phyloP scores from a whole-genome alignment of 148 eudicot species.

The Cornus controversa region DNA sequence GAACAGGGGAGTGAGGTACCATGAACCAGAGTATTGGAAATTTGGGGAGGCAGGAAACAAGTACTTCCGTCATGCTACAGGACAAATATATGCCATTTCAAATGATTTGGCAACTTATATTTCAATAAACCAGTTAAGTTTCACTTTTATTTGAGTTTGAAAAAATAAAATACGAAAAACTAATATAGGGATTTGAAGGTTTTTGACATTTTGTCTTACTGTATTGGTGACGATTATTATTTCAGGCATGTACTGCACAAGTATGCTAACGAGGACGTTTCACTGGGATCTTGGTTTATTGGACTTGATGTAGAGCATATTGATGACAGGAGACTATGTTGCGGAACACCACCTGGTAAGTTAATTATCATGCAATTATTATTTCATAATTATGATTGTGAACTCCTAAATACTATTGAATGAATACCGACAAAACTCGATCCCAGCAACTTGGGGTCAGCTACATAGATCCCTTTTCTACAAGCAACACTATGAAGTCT shows the following conservation, averaged over 20 bases:
- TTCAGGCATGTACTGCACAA: conserved; percentile 63
- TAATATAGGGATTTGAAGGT: not conserved
- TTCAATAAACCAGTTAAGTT: conserved; percentile 46
- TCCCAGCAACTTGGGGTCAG: not conserved
- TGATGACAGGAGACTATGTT: conserved; percentile 65
- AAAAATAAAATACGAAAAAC: not conserved
- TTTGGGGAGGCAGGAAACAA: conserved; percentile 57
- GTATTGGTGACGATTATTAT: not conserved
- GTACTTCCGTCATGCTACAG: conserved; percentile 60
- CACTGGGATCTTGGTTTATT: conserved; percentile 71
- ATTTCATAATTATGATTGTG: too few species aligned
- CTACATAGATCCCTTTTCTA: not conserved
- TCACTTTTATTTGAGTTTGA: not conserved
- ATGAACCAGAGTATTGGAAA: conserved; percentile 59
- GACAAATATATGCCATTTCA: conserved; percentile 54
- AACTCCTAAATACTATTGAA: not conserved
- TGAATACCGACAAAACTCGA: not conserved
- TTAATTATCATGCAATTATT: not conserved
- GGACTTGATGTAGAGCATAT: conserved; percentile 68
- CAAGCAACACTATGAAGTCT: not conserved
- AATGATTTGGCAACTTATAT: conserved; percentile 55
- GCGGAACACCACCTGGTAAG: conserved; percentile 84
- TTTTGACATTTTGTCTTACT: not conserved
- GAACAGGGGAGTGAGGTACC: conserved; percentile 55
- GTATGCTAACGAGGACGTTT: conserved; percentile 74